Evolutionary conservation across 345 rosid genomes (phyloP), one percentile per base, ranked within the genome.

Genomic region (Sonneratia alba): DNA sequence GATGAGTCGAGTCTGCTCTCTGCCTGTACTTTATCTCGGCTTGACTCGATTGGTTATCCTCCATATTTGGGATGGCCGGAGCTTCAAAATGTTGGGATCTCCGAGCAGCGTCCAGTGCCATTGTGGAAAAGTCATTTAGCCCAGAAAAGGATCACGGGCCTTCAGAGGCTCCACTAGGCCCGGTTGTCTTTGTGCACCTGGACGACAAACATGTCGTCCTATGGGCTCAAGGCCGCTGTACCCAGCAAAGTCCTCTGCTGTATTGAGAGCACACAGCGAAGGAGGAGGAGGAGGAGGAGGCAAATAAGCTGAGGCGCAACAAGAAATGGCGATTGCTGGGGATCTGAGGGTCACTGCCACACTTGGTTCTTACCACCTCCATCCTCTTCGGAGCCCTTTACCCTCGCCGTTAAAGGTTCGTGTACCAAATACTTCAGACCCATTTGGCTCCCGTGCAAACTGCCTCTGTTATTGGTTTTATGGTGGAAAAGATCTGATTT

Each of bases 271-370:
- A 57, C 27, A 57, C 9, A 18, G 63, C 3, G 63, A 0, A 6
- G 34, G 14, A 8, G 16, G 49, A 65, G 63, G 1, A 6, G 34
- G 14, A 8, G 16, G 49, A 65, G 80, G 86, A 87, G 92, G 84
- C 91, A 67, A 83, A 47, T 7, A 47, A 13, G 51, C 51, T 8
- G 51, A 47, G 9, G 51, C 51, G 2, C 14, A 57, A 32, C 11
- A 57, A 22, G 49, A 62, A 80, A 87, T 89, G 92, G 84, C 91
- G 69, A 83, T 84, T 45, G 77, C 82, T 38, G 96, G 90, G 75
- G 85, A 84, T 82, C 83, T 92, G 70, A 88, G 84, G 78, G 82
- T 90, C 77, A 85, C 92, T 42, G 89, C 96, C 10, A 80, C 85
- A 6, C 72, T 88, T 66, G 88, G 85, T 21, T 76, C 94, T 55